Conservation (phyloP, 176 grass and related monocot genomes). For the Hordeum marinum region DNA sequence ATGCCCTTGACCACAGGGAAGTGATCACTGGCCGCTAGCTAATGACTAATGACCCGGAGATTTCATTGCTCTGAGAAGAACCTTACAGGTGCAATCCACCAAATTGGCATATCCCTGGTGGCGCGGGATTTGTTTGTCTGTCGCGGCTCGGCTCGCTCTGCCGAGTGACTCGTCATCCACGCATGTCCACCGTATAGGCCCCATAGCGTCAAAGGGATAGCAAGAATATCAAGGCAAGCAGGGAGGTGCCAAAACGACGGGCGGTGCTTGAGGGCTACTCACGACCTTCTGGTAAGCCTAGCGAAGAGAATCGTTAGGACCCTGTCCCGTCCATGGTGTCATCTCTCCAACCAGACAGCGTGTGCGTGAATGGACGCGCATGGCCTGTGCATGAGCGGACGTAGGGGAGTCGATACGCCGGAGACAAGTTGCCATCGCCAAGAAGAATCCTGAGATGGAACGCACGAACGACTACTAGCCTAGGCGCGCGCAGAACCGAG, state of each 20-base stretch:
- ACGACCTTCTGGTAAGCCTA: not conserved
- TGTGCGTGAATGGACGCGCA: not conserved
- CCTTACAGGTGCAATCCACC: slow-evolving; percentile 16
- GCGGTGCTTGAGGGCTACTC: not conserved
- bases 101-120: slow-evolving; percentile 14
- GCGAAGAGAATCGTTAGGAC: not conserved
- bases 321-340: not conserved
- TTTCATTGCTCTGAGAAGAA: not conserved
- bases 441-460: not conserved
- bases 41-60: not conserved
- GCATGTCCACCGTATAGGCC: not conserved
- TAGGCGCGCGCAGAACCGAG: not conserved
- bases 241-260: not conserved
- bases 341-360: not conserved
- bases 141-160: not conserved
- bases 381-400: not conserved
- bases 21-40: not conserved
- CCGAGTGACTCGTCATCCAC: not conserved
- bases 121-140: not conserved
- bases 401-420: not conserved
- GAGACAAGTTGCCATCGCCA: not conserved
- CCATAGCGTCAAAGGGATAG: not conserved
- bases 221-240: not conserved
- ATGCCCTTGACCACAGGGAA: not conserved
- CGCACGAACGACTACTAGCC: not conserved